Evolutionary conservation across 805 yeast species (phyloP).

Genomic region (Jamesozyma rosinii): DNA sequence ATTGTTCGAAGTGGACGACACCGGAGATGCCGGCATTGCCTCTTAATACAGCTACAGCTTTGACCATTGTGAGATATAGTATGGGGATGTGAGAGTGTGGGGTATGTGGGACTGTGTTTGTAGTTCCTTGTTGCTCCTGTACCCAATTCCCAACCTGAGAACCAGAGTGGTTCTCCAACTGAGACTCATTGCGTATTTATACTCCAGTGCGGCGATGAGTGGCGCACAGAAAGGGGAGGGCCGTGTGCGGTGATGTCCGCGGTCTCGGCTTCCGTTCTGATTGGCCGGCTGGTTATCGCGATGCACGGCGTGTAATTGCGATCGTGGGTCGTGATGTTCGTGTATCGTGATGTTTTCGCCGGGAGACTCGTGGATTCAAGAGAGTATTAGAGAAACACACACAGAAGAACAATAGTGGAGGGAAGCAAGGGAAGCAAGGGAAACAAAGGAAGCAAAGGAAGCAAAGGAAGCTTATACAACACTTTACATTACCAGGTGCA

Average conservation of each 20-base stretch:
- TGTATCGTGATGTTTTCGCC: too few relatives aligned
- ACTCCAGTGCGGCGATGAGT: neutral
- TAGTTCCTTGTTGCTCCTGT: too few relatives aligned
- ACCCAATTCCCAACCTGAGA: too few relatives aligned
- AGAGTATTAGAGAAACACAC: too few relatives aligned
- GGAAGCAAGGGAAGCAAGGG: too few relatives aligned
- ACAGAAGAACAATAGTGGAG: too few relatives aligned
- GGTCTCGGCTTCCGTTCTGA: neutral
- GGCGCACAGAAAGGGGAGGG: neutral
- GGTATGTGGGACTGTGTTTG: neutral
- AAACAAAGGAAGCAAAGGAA: too few relatives aligned
- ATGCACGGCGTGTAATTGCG: too few relatives aligned
- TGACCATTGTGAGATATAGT: conserved; percentile 21
- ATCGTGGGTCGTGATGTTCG: too few relatives aligned
- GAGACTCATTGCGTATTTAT: neutral
- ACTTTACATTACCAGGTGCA: neutral
- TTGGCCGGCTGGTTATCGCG: too few relatives aligned
- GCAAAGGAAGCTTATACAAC: neutral
- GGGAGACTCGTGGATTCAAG: too few relatives aligned
- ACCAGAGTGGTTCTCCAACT: too few relatives aligned
- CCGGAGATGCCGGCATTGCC: conserved; percentile 91
- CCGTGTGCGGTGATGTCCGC: neutral
- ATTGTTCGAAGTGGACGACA: conserved; percentile 78
- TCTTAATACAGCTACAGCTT: conserved; percentile 84
- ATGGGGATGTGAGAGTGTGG: neutral